phyloP scores from a whole-genome alignment of 192 early-diverging fungal genomes.

The Entomortierella parvispora region DNA sequence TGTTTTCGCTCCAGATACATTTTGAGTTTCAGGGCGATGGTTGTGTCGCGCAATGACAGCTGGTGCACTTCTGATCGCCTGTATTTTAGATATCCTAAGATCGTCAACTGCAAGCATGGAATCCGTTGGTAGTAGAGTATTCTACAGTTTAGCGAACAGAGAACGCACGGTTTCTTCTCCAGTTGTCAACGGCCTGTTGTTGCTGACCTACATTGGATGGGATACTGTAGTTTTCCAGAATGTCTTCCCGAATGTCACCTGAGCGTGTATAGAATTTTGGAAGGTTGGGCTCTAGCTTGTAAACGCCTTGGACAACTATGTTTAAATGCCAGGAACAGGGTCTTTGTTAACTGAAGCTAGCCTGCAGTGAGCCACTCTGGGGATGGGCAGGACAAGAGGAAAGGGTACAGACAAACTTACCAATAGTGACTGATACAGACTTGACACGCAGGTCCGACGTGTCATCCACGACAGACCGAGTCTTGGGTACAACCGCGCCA shows the following conservation, averaged over 20 bases:
- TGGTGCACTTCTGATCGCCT: conserved; percentile 36
- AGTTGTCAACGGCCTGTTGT: no score
- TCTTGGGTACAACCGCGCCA: conserved; percentile 27
- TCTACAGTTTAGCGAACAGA: no score
- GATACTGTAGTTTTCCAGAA: conserved; percentile 33
- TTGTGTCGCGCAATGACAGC: conserved; percentile 31
- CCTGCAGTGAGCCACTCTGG: no score
- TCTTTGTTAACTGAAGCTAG: no score
- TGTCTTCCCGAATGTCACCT: conserved; percentile 25
- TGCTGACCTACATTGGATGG: conserved; percentile 44
- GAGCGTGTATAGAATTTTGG: conserved; percentile 45
- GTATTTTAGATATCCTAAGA: conserved; percentile 49
- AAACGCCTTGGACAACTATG: conserved; percentile 42
- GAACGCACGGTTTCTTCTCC: no score
- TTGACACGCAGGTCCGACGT: conserved; percentile 32
- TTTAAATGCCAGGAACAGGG: not conserved
- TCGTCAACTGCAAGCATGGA: conserved; percentile 17
- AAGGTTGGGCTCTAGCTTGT: conserved; percentile 40
- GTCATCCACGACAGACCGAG: conserved; percentile 39
- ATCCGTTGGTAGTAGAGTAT: not conserved
- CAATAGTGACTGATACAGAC: conserved; percentile 31
- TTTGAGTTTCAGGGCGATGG: conserved; percentile 34
- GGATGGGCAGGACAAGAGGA: not conserved
- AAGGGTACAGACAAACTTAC: conserved; percentile 2
- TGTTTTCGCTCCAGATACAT: conserved; percentile 31